These are phyloP conservation scores for Cerioporus squamosus DNA, from an alignment of 1,284 basidiomycete genomes.

Conservation along the genomic window DNA sequence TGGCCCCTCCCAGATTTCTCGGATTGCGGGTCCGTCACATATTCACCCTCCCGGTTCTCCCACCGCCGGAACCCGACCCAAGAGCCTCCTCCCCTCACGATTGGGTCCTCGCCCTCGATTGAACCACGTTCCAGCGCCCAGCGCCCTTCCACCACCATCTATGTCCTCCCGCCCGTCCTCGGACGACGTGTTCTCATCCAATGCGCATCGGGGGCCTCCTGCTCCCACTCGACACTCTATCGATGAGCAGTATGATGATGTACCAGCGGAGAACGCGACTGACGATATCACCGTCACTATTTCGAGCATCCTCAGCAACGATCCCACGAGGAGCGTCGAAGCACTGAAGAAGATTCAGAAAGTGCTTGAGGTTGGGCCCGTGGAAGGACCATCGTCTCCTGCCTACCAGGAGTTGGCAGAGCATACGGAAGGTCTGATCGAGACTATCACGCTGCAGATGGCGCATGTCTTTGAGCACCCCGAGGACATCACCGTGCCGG, in stretches of 20 bases:
- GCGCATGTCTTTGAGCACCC: slow-evolving; percentile 85
- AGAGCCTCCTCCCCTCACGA: slow-evolving; percentile 71
- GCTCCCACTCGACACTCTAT: slow-evolving; percentile 3
- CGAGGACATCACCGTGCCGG: slow-evolving; percentile 71
- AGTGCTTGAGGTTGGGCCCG: slow-evolving; percentile 75
- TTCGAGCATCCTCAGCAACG: slow-evolving; percentile 84
- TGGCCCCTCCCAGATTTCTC: slow-evolving; percentile 38
- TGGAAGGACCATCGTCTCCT: slow-evolving; percentile 67
- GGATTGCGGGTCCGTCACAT: slow-evolving; percentile 37
- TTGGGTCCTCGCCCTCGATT: slow-evolving; percentile 56
- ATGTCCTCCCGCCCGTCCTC: slow-evolving; percentile 15
- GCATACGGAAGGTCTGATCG: slow-evolving; percentile 85
- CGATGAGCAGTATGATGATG: slow-evolving; percentile 17
- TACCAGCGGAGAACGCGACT: slow-evolving; percentile 24
- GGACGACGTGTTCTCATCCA: slow-evolving; percentile 20
- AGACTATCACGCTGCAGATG: slow-evolving; percentile 89
- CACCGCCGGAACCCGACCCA: slow-evolving; percentile 52
- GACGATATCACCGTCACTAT: slow-evolving; percentile 79
- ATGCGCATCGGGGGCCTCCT: slow-evolving; percentile 10
- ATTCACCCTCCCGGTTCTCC: slow-evolving; percentile 49
- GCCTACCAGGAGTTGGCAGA: slow-evolving; percentile 81
- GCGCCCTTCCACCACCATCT: slow-evolving; percentile 11
- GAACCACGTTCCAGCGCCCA: slow-evolving; percentile 25
- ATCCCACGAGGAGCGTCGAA: slow-evolving; percentile 87
- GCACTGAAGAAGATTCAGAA: slow-evolving; percentile 92